Conservation (phyloP, 192 early-diverging fungal genomes). For the Podila minutissima region DNA sequence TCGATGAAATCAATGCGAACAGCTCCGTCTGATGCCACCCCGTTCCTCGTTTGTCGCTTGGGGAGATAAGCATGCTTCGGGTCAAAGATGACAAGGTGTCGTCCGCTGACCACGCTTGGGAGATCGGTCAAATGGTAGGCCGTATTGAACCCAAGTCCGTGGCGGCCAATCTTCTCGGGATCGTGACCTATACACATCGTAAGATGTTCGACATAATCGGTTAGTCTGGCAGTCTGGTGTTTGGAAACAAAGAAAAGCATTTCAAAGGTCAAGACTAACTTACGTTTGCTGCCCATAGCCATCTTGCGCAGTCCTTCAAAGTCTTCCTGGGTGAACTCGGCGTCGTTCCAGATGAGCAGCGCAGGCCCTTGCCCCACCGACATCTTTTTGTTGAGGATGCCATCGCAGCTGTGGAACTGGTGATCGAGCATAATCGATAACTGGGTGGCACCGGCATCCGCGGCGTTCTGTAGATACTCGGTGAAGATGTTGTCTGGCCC, state of each 20-base stretch:
- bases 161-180: constrained; percentile 33
- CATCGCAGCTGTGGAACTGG: background rate
- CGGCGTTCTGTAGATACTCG: constrained; percentile 54
- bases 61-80: constrained; percentile 19
- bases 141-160: constrained; percentile 43
- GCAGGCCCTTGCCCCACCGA: constrained; percentile 44
- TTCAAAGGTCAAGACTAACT: background rate
- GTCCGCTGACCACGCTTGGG: constrained; percentile 39
- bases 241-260: too few species aligned
- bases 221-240: too few species aligned
- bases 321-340: constrained; percentile 24
- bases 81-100: constrained; percentile 43
- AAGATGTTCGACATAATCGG: background rate
- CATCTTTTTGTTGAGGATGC: constrained; percentile 29
- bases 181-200: background rate
- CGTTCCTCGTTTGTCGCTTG: background rate
- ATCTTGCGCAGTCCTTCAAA: constrained; percentile 20
- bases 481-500: constrained; percentile 21
- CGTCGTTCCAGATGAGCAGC: constrained; percentile 37
- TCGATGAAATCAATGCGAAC: constrained; percentile 14
- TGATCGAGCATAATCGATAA: constrained; percentile 32
- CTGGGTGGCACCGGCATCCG: constrained; percentile 43
- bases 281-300: constrained; percentile 34
- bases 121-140: constrained; percentile 50
- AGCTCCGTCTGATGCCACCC: constrained; percentile 11